Percentiles rank a stretch among this genome's conserved stretches.
Evolutionary conservation across 169 alveolate species (phyloP).

Genomic region (Plasmodium berghei): DNA sequence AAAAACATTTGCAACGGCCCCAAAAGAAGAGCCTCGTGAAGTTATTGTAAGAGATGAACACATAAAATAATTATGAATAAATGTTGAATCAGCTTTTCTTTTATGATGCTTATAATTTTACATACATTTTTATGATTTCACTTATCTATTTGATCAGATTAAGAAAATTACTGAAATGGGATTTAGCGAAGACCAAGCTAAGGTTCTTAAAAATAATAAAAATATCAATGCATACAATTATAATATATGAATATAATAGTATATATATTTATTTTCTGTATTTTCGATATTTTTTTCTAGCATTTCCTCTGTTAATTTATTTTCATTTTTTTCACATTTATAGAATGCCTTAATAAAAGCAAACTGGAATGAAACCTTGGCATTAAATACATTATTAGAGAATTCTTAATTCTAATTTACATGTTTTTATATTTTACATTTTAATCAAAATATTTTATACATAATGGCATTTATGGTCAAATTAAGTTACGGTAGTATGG

Average conservation of each 20-base stretch:
- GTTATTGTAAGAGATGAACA: conserved; percentile 63
- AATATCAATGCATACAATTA: neutral
- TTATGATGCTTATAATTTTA: neutral
- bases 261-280: neutral
- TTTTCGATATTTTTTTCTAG: neutral
- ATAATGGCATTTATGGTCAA: no score
- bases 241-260: neutral
- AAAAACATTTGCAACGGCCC: conserved; percentile 81
- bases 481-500: no score
- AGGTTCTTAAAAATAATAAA: conserved; percentile 51
- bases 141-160: conserved; percentile 57
- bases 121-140: neutral
- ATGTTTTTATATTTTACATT: neutral
- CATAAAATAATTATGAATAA: conserved; percentile 72
- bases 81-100: conserved; percentile 15
- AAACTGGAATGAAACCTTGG: conserved; percentile 91
- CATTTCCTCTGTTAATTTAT: neutral
- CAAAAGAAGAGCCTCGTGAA: conserved; percentile 64
- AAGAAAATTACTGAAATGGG: conserved; percentile 85
- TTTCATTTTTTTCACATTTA: conserved; percentile 32
- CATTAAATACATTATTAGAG: conserved; percentile 87
- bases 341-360: conserved; percentile 84
- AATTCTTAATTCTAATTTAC: conserved; percentile 33
- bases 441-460: no score
- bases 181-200: conserved; percentile 82